Evolutionary conservation across 108 stramenopile genomes (phyloP).

Genomic region (Pseudonitzschia delicatissima): DNA sequence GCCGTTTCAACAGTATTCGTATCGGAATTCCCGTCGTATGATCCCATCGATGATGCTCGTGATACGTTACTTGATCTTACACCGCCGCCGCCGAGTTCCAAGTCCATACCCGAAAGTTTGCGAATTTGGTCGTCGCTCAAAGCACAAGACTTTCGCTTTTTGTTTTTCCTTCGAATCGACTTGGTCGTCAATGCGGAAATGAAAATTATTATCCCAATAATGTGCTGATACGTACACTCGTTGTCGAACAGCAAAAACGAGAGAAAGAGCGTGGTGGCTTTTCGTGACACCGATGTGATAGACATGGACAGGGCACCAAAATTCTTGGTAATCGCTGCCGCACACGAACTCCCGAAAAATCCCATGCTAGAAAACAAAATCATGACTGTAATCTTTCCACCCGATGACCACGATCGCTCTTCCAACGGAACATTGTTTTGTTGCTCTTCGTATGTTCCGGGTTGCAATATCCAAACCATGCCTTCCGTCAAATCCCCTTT

Average conservation of each 20-base stretch:
- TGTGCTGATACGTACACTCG: conserved; percentile 76
- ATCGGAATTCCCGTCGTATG: background rate
- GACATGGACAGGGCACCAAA: conserved; percentile 90
- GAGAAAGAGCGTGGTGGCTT: conserved; percentile 88
- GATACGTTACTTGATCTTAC: background rate
- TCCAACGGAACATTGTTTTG: conserved; percentile 45
- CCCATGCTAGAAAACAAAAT: conserved; percentile 76
- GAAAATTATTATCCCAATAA: conserved; percentile 74
- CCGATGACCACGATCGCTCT: conserved; percentile 64
- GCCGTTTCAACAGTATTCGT: background rate
- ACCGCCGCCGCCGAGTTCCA: background rate
- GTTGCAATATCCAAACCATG: conserved; percentile 51
- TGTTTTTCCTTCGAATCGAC: conserved; percentile 45
- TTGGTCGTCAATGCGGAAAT: conserved; percentile 76
- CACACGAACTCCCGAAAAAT: conserved; percentile 79
- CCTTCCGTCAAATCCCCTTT: conserved; percentile 78
- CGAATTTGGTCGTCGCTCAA: background rate
- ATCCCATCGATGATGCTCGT: background rate
- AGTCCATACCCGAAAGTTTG: background rate
- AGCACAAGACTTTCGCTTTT: background rate
- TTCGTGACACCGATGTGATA: conserved; percentile 83
- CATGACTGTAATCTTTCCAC: conserved; percentile 58
- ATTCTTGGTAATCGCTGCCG: conserved; percentile 88
- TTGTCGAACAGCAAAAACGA: conserved; percentile 86
- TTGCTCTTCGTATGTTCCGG: conserved; percentile 79